These are phyloP conservation scores for Cyberlindnera xishuangbannaensis DNA, from an alignment of 805 yeast genomes.

Conservation along the genomic window DNA sequence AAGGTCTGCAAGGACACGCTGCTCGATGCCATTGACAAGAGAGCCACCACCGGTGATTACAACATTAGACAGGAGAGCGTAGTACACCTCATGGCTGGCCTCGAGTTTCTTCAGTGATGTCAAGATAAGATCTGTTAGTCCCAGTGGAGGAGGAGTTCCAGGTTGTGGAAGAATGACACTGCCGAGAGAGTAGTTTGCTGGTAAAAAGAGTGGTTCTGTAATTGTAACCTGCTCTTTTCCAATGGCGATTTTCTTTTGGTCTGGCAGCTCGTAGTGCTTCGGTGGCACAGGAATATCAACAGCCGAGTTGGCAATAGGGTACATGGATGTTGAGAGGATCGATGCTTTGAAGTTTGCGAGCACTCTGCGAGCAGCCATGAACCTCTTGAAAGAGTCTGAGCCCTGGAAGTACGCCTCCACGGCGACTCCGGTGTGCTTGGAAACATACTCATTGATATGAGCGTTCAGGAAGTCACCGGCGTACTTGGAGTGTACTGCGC, in stretches of 20 bases:
- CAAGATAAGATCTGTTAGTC: conserved; percentile 34
- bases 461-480: conserved; percentile 83
- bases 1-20: conserved; percentile 59
- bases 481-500: conserved; percentile 58
- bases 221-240: conserved; percentile 49
- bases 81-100: conserved; percentile 35
- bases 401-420: conserved; percentile 21
- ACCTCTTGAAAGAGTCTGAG: conserved; percentile 33
- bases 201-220: conserved; percentile 69
- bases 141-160: conserved; percentile 14
- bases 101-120: conserved; percentile 37
- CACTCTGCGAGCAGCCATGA: conserved; percentile 32
- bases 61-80: conserved; percentile 51
- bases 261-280: conserved; percentile 55
- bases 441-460: conserved; percentile 48
- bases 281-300: conserved; percentile 29
- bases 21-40: conserved; percentile 63
- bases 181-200: conserved; percentile 41
- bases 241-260: conserved; percentile 41
- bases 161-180: too few relatives aligned
- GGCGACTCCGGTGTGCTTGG: conserved; percentile 24
- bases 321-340: conserved; percentile 31
- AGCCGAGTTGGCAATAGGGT: conserved; percentile 31
- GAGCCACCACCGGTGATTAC: conserved; percentile 72
- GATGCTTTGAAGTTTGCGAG: conserved; percentile 46